Evolutionary conservation across 1,139 yeast species (phyloP).

Genomic region (Taiozyma onychis): DNA sequence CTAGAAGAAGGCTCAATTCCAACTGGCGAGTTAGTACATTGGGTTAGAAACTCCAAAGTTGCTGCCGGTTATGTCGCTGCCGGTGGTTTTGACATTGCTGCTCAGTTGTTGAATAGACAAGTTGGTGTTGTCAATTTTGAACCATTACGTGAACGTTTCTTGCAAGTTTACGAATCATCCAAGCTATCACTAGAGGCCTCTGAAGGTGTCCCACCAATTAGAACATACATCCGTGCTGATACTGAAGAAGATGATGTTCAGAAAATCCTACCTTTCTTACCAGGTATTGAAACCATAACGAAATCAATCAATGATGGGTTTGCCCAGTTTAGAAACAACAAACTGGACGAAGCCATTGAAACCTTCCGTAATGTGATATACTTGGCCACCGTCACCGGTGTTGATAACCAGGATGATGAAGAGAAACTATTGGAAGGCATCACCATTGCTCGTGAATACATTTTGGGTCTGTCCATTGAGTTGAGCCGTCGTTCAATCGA

Average conservation of each 20-base stretch:
- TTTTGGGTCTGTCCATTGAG: slow-evolving; percentile 87
- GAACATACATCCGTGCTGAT: slow-evolving; percentile 61
- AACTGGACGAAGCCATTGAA: slow-evolving; percentile 72
- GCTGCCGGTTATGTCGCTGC: slow-evolving; percentile 95
- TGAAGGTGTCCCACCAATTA: slow-evolving; percentile 67
- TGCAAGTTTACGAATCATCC: slow-evolving; percentile 77
- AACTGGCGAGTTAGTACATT: slow-evolving; percentile 61
- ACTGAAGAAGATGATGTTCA: slow-evolving; percentile 50
- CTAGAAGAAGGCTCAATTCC: slow-evolving; percentile 35
- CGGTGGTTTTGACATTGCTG: slow-evolving; percentile 95
- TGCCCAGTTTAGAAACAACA: slow-evolving; percentile 76
- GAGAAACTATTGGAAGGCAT: slow-evolving; percentile 69
- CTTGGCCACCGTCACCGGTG: slow-evolving; percentile 67
- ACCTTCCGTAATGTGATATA: slow-evolving; percentile 77
- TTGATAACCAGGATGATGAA: slow-evolving; percentile 69
- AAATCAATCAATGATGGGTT: slow-evolving; percentile 68
- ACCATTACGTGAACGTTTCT: slow-evolving; percentile 77
- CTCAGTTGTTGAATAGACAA: slow-evolving; percentile 85
- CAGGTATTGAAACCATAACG: slow-evolving; percentile 70
- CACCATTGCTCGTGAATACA: slow-evolving; percentile 79
- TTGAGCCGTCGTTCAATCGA: slow-evolving; percentile 78
- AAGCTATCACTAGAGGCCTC: slow-evolving; percentile 72
- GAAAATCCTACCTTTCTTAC: slow-evolving; percentile 58
- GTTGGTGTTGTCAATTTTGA: slow-evolving; percentile 81
- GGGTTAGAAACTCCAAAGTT: slow-evolving; percentile 87